Evolutionary conservation across 1,284 basidiomycete species (phyloP), one percentile per base, ranked within the genome.

Genomic region (Ganoderma lucidum): DNA sequence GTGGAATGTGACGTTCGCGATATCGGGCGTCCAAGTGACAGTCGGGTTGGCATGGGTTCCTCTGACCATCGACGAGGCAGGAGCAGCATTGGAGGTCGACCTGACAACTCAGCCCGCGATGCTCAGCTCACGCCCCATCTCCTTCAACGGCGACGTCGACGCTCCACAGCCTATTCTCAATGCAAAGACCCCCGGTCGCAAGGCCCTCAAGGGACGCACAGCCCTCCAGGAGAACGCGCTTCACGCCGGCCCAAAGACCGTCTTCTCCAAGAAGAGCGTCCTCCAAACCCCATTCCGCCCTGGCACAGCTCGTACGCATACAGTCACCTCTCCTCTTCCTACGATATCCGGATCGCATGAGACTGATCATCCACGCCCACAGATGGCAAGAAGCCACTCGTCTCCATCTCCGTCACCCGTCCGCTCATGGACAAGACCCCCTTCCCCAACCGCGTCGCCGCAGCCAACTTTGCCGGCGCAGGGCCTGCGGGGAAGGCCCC

Each of bases 371-470:
- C 35, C 19, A 6, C 37, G 30, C 41, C 1, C 12, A n/a, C 61
- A 77, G 73, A 74, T 48, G 67, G 71, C 63, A 71, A 76, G 62
- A 77, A 78, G 68, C 72, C 62, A n/a, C 45, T 70, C 12, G 66
- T 73, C 23, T 68, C 72, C 28, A 61, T 75, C 28, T 72, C 75
- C 5, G 62, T 72, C 55, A 68, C 80, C 23, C 85, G 86, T 32
- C 89, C 90, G 2, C 82, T 93, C 8, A 84, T 78, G 35, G 87
- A 88, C 77, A 88, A 86, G 76, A 88, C 87, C 0, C 86, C 86
- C 4, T 85, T 84, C 69, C 83, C 83, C 8, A 93, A 93, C 76
- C 88, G 90, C 39, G 74, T 79, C 67, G 78, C 72, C 17, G 73
- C 70, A 0, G 64, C 66, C 17, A 74, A 73, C 3, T 70, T 79